A percentile compares a stretch with the other conserved stretches of the same genome.
Evolutionary conservation across 2,329 filamentous ascomycete species (phyloP).

Genomic region (Pseudogymnoascus sp.): DNA sequence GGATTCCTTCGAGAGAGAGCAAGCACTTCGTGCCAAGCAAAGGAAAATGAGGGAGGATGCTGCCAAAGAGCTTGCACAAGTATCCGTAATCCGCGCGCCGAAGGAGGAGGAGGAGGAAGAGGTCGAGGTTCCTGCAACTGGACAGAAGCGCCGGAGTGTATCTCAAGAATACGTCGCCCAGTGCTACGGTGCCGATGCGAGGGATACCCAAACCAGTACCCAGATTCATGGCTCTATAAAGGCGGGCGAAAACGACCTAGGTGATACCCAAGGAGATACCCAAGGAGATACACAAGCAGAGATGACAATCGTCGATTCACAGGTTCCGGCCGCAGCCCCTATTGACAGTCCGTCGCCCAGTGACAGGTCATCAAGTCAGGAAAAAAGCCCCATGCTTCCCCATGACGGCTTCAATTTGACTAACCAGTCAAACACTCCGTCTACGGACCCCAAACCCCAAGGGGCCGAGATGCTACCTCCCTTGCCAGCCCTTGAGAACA

Average conservation of each 20-base stretch:
- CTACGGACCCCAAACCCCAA: neutral
- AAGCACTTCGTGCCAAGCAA: neutral
- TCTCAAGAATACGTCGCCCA: slow-evolving; percentile 22
- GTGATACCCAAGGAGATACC: neutral
- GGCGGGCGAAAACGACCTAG: neutral
- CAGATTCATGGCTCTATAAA: neutral
- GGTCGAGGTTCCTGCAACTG: neutral
- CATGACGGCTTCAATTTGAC: neutral
- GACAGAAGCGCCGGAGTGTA: neutral
- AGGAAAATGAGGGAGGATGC: neutral
- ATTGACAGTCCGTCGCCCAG: neutral
- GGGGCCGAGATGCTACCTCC: neutral
- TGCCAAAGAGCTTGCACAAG: slow-evolving; percentile 4
- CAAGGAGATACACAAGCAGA: neutral
- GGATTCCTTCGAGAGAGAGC: neutral
- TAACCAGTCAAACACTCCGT: neutral
- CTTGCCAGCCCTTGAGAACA: neutral
- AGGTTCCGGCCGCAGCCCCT: neutral
- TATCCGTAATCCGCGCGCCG: neutral
- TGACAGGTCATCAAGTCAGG: neutral
- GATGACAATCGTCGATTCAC: slow-evolving; percentile 1
- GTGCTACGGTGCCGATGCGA: slow-evolving; percentile 19
- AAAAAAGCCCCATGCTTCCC: neutral
- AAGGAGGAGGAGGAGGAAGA: neutral
- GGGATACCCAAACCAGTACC: slow-evolving; percentile 19